Percentiles rank a stretch among this genome's conserved stretches.
phyloP scores from a whole-genome alignment of 768 basidiomycete genomes.

The Boletus speciosus region DNA sequence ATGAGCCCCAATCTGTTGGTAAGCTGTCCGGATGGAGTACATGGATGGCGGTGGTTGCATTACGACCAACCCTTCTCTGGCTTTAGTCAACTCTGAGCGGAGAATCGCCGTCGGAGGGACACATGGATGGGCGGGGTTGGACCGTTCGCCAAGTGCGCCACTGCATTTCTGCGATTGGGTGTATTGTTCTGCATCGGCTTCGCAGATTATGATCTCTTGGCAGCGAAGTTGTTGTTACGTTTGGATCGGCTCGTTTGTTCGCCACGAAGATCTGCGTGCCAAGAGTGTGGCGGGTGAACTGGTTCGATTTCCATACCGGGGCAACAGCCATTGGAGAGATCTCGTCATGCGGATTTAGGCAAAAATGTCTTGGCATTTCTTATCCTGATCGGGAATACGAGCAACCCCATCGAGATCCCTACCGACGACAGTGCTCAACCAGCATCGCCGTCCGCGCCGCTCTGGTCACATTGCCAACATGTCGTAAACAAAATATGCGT shows the following conservation, averaged over 20 bases:
- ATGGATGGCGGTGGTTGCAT: neutral
- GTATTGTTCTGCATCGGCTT: neutral
- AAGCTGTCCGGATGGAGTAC: neutral
- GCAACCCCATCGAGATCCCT: neutral
- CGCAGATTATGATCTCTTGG: neutral
- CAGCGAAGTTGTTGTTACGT: neutral
- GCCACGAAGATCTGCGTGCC: neutral
- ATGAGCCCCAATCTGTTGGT: neutral
- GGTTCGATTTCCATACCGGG: constrained; percentile 12
- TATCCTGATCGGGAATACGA: neutral
- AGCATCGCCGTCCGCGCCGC: neutral
- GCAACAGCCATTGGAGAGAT: neutral
- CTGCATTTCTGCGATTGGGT: neutral
- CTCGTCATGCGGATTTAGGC: neutral
- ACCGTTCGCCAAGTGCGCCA: neutral
- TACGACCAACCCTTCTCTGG: neutral
- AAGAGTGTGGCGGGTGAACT: constrained; percentile 5
- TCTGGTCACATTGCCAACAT: neutral
- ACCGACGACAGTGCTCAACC: neutral
- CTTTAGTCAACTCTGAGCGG: neutral
- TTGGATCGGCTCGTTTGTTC: neutral
- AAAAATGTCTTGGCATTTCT: neutral
- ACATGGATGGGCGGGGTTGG: neutral
- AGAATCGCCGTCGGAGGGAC: neutral
- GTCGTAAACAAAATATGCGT: constrained; percentile 5